Base-by-base conservation (phyloP, 495 filamentous ascomycete genomes). In the Daldinia bambusicola region DNA sequence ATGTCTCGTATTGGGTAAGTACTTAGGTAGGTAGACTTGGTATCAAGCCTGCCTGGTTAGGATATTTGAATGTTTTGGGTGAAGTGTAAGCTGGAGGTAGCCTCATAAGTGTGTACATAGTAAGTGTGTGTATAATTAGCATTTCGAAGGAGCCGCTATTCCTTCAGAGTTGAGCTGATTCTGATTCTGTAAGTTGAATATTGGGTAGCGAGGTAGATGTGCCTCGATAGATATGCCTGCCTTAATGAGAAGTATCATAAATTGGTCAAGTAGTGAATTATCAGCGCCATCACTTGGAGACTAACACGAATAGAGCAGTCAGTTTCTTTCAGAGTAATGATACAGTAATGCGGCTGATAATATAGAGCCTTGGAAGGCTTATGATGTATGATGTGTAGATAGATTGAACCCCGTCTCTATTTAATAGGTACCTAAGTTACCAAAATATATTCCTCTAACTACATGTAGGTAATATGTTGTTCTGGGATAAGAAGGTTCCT, bases 151-250 rank as follows among this genome's bases (percentile, higher is more conserved):
- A 48, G 7, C 9, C 6, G 43, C 18, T 48, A 48, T 48, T 48
- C 18, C 43, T 20, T 12, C 14, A 10, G 4, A 48, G 10, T 48
- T 48, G 43, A 8, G 43, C 43, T 48, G 43, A 48, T 48, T n/a
- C 43, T 48, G 43, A 48, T 48, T 48, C 43, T 48, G 10, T 48
- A 45, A 22, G 43, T 48, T 48, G 18, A 48, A 9, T 12, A 48
- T 9, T 9, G 0, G 26, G 26, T 26, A 26, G 26, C 26, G 1
- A 26, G 26, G 3, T 26, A 26, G 26, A 26, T 26, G 26, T 26
- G 26, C 26, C 26, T 26, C 26, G 26, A 26, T 9, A 48, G 8
- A 48, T 10, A 48, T 22, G 18, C 43, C 43, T 48, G 20, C 43
- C 18, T 48, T 22, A 48, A 20, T 48, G 16, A 48, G 43, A 48